Evolutionary conservation across 441 rosid species (phyloP).

Genomic region (Erysimum cheiri): DNA sequence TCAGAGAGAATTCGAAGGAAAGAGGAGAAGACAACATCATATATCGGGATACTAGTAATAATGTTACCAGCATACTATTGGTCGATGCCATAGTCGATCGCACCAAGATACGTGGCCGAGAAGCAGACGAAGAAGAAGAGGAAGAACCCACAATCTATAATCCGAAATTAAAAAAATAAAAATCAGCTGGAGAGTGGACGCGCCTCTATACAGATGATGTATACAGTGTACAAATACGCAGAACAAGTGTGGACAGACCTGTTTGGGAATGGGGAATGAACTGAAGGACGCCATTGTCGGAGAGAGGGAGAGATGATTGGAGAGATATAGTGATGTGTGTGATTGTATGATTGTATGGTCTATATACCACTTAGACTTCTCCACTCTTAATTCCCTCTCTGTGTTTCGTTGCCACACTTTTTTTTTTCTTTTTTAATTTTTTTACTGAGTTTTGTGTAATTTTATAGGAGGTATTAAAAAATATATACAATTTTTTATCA

Average conservation of each 20-base stretch:
- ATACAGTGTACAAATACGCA: neutral
- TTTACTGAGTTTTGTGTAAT: neutral
- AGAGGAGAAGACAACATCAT: neutral
- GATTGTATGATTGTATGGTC: constrained; percentile 36
- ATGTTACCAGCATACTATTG: constrained; percentile 33
- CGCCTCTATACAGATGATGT: neutral
- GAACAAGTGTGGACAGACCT: constrained; percentile 19
- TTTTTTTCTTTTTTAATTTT: neutral
- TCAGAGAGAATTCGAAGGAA: neutral
- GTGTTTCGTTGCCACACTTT: constrained; percentile 23
- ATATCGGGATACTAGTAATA: neutral
- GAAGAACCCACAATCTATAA: constrained; percentile 38
- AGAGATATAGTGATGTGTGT: constrained; percentile 20
- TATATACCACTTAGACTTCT: constrained; percentile 27
- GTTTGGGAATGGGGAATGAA: constrained; percentile 43
- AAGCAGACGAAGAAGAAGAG: constrained; percentile 28
- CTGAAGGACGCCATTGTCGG: constrained; percentile 43
- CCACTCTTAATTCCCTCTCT: constrained; percentile 10
- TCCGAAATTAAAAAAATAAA: neutral
- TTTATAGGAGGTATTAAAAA: too few relatives aligned
- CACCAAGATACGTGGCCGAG: constrained; percentile 35
- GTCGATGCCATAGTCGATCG: constrained; percentile 35
- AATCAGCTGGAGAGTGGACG: constrained; percentile 9
- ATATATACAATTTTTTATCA: too few relatives aligned
- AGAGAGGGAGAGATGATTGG: neutral